phyloP scores from a whole-genome alignment of 1,284 basidiomycete genomes.

The Sporisorium sorghi region DNA sequence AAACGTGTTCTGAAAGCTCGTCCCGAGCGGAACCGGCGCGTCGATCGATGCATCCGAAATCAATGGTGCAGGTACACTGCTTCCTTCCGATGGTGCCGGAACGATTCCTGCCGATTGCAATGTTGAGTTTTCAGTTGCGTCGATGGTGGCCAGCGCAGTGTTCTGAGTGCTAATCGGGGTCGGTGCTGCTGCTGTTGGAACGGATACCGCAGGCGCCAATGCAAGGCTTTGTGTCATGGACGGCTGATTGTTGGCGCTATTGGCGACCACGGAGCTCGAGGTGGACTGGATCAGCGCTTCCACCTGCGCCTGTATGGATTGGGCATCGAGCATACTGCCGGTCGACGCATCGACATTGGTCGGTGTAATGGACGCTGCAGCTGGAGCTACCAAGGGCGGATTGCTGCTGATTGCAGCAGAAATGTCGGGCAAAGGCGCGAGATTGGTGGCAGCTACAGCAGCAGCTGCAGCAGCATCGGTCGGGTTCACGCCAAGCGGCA shows the following conservation, averaged over 20 bases:
- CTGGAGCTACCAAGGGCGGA: neutral
- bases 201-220: neutral
- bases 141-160: neutral
- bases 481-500: neutral
- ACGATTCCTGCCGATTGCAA: neutral
- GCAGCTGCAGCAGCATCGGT: constrained; percentile 1
- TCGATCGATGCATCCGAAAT: constrained; percentile 4
- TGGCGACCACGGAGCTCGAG: constrained; percentile 26
- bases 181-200: constrained; percentile 1
- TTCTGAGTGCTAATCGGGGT: neutral
- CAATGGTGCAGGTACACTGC: neutral
- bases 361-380: constrained; percentile 3
- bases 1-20: constrained; percentile 47
- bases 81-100: neutral
- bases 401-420: neutral
- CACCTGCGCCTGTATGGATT: constrained; percentile 43
- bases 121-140: neutral
- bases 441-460: neutral
- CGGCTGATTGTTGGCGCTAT: neutral
- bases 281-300: constrained; percentile 44
- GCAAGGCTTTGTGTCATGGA: neutral
- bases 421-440: constrained; percentile 1
- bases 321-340: constrained; percentile 32
- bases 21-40: neutral
- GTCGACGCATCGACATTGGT: neutral